Percentiles rank a stretch among this genome's conserved stretches.
Conservation (phyloP, 257 asterid species). For the Striga asiatica region DNA sequence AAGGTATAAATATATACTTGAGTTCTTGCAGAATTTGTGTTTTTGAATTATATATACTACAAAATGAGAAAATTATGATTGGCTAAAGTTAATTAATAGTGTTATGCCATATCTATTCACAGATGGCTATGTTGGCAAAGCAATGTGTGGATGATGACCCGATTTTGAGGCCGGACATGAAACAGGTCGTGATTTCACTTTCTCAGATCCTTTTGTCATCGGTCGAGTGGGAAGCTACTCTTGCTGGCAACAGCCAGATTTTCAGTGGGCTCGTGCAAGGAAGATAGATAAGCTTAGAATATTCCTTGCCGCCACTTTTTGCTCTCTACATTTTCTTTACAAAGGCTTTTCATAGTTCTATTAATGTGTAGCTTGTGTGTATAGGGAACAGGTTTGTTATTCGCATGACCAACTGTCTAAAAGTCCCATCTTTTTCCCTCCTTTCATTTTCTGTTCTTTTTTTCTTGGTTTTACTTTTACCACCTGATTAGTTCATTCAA, state of each 20-base stretch:
- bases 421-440: not conserved
- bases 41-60: no score
- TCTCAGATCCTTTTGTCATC: slow-evolving; percentile 86
- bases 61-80: no score
- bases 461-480: no score
- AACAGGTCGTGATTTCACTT: slow-evolving; percentile 77
- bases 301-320: not conserved
- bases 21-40: no score
- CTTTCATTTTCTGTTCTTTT: slow-evolving; percentile 4
- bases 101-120: not conserved
- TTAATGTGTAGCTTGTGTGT: slow-evolving; percentile 21
- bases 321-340: not conserved
- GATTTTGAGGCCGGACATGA: slow-evolving; percentile 90
- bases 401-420: not conserved
- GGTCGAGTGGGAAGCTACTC: slow-evolving; percentile 98
- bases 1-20: no score
- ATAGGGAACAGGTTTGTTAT: slow-evolving; percentile 13
- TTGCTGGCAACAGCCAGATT: slow-evolving; percentile 95
- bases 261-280: slow-evolving; percentile 98
- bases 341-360: not conserved
- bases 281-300: slow-evolving; percentile 25
- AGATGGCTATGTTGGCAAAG: slow-evolving; percentile 83
- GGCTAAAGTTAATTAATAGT: no score
- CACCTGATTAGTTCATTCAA: slow-evolving; percentile 15
- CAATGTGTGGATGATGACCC: slow-evolving; percentile 94